phyloP scores from a whole-genome alignment of 371 early-diverging fungal genomes.

The Saksenaea vasiformis region DNA sequence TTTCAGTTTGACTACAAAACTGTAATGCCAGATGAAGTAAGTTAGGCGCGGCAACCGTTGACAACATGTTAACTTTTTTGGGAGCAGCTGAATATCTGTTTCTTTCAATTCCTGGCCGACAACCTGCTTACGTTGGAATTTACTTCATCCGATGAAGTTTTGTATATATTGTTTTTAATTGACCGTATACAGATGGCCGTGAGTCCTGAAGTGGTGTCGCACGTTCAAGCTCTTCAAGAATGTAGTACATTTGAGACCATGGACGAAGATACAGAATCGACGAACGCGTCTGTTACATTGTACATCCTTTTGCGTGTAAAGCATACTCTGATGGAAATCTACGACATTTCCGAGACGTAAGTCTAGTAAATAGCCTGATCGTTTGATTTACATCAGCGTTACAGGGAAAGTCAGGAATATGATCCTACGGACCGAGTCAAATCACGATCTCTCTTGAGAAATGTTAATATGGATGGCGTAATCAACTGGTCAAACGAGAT shows the following conservation, averaged over 20 bases:
- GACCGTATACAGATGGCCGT: constrained; percentile 70
- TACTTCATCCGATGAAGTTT: constrained; percentile 77
- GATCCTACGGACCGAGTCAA: constrained; percentile 12
- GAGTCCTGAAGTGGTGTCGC: constrained; percentile 61
- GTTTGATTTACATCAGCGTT: background rate
- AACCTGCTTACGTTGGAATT: constrained; percentile 76
- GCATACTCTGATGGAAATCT: constrained; percentile 60
- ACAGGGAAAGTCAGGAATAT: constrained; percentile 11
- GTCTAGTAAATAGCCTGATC: constrained; percentile 13
- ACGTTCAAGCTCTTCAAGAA: constrained; percentile 38
- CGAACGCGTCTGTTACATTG: constrained; percentile 47
- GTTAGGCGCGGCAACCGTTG: background rate
- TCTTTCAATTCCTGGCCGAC: constrained; percentile 79
- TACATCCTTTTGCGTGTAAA: constrained; percentile 64
- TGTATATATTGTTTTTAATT: constrained; percentile 68
- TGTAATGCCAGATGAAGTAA: constrained; percentile 13
- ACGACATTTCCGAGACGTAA: constrained; percentile 67
- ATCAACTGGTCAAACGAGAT: constrained; percentile 29
- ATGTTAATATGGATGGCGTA: constrained; percentile 8
- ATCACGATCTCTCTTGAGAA: constrained; percentile 5
- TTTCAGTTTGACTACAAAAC: constrained; percentile 62
- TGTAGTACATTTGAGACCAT: constrained; percentile 10
- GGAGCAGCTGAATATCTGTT: constrained; percentile 54
- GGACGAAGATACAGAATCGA: constrained; percentile 18
- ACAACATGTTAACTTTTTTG: background rate